Percentiles rank a stretch among this genome's conserved stretches.
Conservation (phyloP, 192 early-diverging fungal species). For the Coemansia sp. region DNA sequence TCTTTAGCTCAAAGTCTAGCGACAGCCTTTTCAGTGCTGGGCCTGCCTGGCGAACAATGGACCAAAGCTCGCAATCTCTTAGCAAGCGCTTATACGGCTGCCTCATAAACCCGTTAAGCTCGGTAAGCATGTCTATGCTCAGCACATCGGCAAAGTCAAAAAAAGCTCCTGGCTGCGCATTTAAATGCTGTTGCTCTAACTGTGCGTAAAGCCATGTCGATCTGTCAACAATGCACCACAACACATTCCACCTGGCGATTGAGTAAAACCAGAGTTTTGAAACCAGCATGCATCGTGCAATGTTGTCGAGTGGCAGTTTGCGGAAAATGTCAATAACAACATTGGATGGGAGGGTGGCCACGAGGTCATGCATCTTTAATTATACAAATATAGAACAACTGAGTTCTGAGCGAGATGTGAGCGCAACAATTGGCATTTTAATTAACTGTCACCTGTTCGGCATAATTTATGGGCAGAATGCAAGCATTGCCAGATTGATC, state of each 20-base stretch:
- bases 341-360: conserved; percentile 24
- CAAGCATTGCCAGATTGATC: neutral
- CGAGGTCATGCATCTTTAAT: conserved; percentile 24
- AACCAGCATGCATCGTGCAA: conserved; percentile 35
- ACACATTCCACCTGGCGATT: conserved; percentile 18
- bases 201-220: conserved; percentile 2
- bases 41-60: conserved; percentile 31
- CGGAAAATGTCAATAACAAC: conserved; percentile 32
- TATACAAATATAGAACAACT: neutral
- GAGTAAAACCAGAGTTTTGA: conserved; percentile 36
- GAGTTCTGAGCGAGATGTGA: too few relatives aligned
- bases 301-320: conserved; percentile 23
- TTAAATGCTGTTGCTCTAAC: neutral
- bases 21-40: conserved; percentile 28
- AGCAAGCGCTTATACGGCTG: neutral
- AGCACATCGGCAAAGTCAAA: neutral
- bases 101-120: neutral
- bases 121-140: neutral
- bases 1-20: conserved; percentile 18
- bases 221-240: conserved; percentile 37
- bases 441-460: neutral
- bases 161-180: neutral
- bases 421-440: neutral
- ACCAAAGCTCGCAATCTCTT: conserved; percentile 17
- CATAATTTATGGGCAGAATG: neutral